phyloP scores from a whole-genome alignment of 768 basidiomycete species.

The Xerocomellus chrysenteron region DNA sequence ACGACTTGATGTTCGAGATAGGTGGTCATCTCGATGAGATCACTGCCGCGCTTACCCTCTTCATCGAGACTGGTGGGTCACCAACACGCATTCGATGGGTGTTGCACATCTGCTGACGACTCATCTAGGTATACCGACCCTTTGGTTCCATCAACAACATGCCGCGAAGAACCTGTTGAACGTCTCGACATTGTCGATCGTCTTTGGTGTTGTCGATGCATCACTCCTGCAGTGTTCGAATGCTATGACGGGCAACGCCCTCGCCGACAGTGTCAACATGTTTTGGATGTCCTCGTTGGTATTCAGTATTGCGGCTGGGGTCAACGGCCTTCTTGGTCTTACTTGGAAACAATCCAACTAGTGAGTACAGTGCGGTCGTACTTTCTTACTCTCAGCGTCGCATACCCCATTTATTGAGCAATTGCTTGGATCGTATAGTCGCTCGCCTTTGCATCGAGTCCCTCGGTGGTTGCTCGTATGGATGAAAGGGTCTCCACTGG shows the following conservation, averaged over 20 bases:
- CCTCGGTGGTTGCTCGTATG: slow-evolving; percentile 65
- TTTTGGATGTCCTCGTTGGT: slow-evolving; percentile 56
- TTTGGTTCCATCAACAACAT: slow-evolving; percentile 52
- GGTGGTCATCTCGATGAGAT: slow-evolving; percentile 52
- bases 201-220: slow-evolving; percentile 52
- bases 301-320: slow-evolving; percentile 52
- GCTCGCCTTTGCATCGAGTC: slow-evolving; percentile 50
- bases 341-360: slow-evolving; percentile 58
- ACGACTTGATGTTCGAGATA: slow-evolving; percentile 47
- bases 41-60: slow-evolving; percentile 44
- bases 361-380: slow-evolving; percentile 34
- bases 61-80: slow-evolving; percentile 49
- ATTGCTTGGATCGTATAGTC: slow-evolving; percentile 22
- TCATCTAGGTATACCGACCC: slow-evolving; percentile 46
- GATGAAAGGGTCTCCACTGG: slow-evolving; percentile 81
- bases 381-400: not conserved
- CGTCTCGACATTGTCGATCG: slow-evolving; percentile 53
- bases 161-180: slow-evolving; percentile 47
- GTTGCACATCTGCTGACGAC: not conserved
- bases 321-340: slow-evolving; percentile 49
- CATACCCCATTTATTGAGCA: not conserved
- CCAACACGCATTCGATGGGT: not conserved
- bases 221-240: slow-evolving; percentile 46
- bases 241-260: slow-evolving; percentile 24
- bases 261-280: slow-evolving; percentile 43